Evolutionary conservation across 805 yeast genomes (phyloP).

Genomic region (Candida schatavii): DNA sequence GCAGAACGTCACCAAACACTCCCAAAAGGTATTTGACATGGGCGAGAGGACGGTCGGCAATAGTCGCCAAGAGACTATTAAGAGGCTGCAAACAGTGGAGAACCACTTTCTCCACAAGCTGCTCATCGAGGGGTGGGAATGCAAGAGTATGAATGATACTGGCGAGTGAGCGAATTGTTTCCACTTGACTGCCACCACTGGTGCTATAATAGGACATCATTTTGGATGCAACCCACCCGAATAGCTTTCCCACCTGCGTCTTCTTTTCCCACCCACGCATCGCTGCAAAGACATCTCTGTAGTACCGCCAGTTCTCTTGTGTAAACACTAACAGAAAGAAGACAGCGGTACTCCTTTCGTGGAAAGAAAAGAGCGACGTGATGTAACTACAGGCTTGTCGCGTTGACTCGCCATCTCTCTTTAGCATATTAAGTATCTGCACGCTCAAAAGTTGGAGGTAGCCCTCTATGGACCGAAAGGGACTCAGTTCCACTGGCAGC

Average conservation of each 20-base stretch:
- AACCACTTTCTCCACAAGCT: constrained; percentile 18
- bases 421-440: constrained; percentile 15
- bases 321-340: constrained; percentile 24
- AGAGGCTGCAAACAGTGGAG: constrained; percentile 12
- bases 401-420: neutral
- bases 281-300: constrained; percentile 10
- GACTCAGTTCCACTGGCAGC: constrained; percentile 9
- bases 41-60: neutral
- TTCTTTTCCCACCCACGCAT: constrained; percentile 28
- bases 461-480: constrained; percentile 14
- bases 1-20: neutral
- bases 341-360: constrained; percentile 9
- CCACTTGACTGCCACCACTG: no score
- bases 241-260: constrained; percentile 17
- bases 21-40: constrained; percentile 3
- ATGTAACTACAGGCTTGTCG: constrained; percentile 7
- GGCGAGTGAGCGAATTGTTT: constrained; percentile 6
- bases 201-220: no score
- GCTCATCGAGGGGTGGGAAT: constrained; percentile 15
- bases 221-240: neutral
- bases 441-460: constrained; percentile 19
- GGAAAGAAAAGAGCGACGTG: constrained; percentile 21
- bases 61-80: constrained; percentile 14
- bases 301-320: constrained; percentile 16
- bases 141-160: constrained; percentile 14